Conservation (phyloP, 345 rosid species). For the Salix viminalis region DNA sequence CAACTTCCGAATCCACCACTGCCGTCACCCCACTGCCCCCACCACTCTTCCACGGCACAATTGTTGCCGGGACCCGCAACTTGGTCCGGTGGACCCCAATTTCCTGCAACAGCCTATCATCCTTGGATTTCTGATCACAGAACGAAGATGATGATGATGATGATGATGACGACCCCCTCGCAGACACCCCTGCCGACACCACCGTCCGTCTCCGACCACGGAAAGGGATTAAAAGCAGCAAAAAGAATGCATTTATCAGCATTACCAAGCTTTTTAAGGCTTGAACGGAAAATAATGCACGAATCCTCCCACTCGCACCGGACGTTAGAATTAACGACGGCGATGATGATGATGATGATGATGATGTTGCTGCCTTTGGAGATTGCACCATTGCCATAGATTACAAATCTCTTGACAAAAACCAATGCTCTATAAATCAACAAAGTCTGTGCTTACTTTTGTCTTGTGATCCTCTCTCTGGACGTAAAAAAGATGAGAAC, state of each 20-base stretch:
- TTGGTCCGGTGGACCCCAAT: conserved; percentile 19
- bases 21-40: conserved; percentile 18
- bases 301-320: conserved; percentile 78
- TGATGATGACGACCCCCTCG: background rate
- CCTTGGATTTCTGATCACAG: conserved; percentile 30
- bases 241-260: conserved; percentile 40
- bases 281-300: conserved; percentile 55
- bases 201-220: conserved; percentile 33
- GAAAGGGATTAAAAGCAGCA: conserved; percentile 54
- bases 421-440: background rate
- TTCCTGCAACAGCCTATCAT: conserved; percentile 31
- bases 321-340: conserved; percentile 63
- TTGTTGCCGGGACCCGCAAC: conserved; percentile 44
- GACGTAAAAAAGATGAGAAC: background rate
- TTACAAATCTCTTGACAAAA: background rate
- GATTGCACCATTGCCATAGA: conserved; percentile 35
- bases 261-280: conserved; percentile 40
- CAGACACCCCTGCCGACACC: background rate
- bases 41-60: conserved; percentile 51
- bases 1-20: conserved; percentile 60
- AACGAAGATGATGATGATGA: background rate
- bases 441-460: background rate
- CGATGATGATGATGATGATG: conserved; percentile 30
- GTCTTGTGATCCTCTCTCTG: background rate
- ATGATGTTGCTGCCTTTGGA: conserved; percentile 2